Evolutionary conservation across 176 grass and related monocot genomes (phyloP).

Genomic region (Triticum dicoccoides): DNA sequence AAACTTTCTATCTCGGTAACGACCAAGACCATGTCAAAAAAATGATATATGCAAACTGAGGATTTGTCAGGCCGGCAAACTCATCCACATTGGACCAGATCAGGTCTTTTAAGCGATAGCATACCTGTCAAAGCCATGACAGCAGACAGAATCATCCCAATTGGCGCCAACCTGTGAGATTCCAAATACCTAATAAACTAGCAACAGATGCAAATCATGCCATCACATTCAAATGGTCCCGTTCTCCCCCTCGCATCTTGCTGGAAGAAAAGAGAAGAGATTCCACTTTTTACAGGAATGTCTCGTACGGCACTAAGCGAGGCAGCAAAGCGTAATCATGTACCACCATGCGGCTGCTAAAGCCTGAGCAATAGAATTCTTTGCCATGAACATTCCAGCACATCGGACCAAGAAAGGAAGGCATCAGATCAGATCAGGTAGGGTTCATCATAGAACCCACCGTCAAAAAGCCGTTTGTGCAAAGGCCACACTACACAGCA

Average conservation of each 20-base stretch:
- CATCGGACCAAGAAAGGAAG: not conserved
- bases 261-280: constrained; percentile 37
- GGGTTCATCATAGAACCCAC: not conserved
- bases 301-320: constrained; percentile 11
- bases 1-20: no score
- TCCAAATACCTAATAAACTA: not conserved
- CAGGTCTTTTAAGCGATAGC: not conserved
- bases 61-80: not conserved
- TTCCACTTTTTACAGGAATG: constrained; percentile 32
- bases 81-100: constrained; percentile 22
- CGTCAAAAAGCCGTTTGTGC: not conserved
- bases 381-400: constrained; percentile 15
- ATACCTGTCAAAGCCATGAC: constrained; percentile 16
- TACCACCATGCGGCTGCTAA: constrained; percentile 22
- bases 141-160: constrained; percentile 1
- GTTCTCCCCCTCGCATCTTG: constrained; percentile 4
- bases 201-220: not conserved
- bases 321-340: constrained; percentile 14
- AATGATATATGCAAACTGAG: no score
- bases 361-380: constrained; percentile 22
- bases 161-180: constrained; percentile 21
- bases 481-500: not conserved
- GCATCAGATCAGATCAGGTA: not conserved
- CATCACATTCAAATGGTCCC: constrained; percentile 43
- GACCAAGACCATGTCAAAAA: no score